Base-by-base conservation (phyloP, 2,329 filamentous ascomycete genomes). In the Fusarium haematococcum region DNA sequence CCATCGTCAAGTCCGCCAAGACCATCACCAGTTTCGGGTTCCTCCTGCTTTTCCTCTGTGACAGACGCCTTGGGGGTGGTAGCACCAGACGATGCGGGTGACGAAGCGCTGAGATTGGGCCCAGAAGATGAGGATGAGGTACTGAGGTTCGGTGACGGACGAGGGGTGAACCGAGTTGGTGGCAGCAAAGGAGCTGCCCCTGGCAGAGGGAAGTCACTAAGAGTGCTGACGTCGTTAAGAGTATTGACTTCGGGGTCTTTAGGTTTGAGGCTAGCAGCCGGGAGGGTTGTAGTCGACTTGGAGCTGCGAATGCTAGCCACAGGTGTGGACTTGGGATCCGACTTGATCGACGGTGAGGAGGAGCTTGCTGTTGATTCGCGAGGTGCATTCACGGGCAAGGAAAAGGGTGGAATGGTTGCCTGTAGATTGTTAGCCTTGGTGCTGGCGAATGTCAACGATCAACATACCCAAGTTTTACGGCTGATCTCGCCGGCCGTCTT, bases 401-500 rank as follows among this genome's bases (percentile, higher is more conserved):
- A 74, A 52, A 79, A 79, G 1, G 77, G 77, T 32, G 77, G 77
- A 13, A 79, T 79, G 1, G 68, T 74, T 37, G 77, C 75, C 77
- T 79, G 43, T 10, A 14, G 8, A 35, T n/a, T 6, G 59, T 79
- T 66, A 78, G 74, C 16, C 33, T 64, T 7, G 39, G 23, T 9
- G 25, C 18, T 35, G n/a, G 30, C 5, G 33, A 54, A 63, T 45
- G 6, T 32, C 13, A 16, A 32, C 23, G 57, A 5, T 8, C 23
- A 30, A 82, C 91, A 84, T 88, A 94, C 93, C 86, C 91, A 90
- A 80, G 91, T 93, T 80, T 91, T 91, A 63, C 94, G 90, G 84
- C 94, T 97, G 48, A 96, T 93, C 79, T 94, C 91, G 20, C 93
- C 95, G 52, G 95, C 95, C 79, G 94, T 92, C 80, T 91, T 92